Base-by-base conservation (phyloP, 2,329 filamentous ascomycete genomes). In the Aspergillus sp. region DNA sequence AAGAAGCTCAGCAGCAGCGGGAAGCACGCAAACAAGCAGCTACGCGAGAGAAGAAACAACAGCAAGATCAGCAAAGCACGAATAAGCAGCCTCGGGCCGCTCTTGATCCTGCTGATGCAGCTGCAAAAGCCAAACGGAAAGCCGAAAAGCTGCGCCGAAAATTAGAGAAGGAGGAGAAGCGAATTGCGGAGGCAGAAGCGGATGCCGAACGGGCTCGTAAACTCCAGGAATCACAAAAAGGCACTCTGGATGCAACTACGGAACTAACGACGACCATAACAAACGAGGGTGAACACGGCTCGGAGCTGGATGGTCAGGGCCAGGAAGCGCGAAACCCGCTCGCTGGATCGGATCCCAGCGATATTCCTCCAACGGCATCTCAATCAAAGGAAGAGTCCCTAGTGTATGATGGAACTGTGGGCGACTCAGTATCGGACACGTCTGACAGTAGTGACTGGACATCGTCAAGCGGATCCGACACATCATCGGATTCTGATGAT, bases 91-190 rank as follows among this genome's bases (percentile, higher is more conserved):
- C 70, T 46, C 59, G 69, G 8, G 66, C 66, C 8, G 63, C 65
- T 11, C 61, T 64, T 9, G 67, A 74, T 52, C 68, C 73, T 6
- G 61, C 72, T 9, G 74, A 78, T 64, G 74, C 72, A 4, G 76
- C 72, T 0, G 69, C 68, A 41, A 77, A 76, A 61, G 74, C 77
- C 13, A 77, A 77, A 59, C 66, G 71, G 46, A 78, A 77, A 62
- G 77, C 79, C 5, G 79, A 81, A 50, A 80, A 75, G 60, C 70
- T 79, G 34, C 73, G 73, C 30, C 74, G 72, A 61, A 79, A 76
- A 59, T 82, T 92, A 50, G 84, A 88, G 69, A 90, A 88, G 74
- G 89, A 91, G 63, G 89, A 92, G 74, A 78, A 76, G 65, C 73
- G 74, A 46, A 74, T 79, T 49, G 77, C 77, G 46, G 78, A 79